A percentile compares a stretch with the other conserved stretches of the same genome.
These are phyloP conservation scores for Diaporthe batatas DNA, from an alignment of 2,329 filamentous ascomycete genomes.

Conservation along the genomic window DNA sequence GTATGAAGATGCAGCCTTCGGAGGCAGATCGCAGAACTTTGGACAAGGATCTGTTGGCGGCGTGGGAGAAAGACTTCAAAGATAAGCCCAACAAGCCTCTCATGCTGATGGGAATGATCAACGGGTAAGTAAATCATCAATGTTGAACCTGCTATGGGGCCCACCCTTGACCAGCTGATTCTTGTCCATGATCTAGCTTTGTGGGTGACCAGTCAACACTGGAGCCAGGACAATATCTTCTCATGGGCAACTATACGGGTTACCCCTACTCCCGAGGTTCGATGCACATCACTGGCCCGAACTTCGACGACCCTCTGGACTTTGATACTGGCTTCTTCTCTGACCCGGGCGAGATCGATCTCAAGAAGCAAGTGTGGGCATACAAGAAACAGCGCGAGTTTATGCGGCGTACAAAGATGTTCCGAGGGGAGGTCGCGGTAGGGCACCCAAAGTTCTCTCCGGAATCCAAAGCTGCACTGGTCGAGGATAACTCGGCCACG, in stretches of 20 bases:
- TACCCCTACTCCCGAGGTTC: constrained; percentile 72
- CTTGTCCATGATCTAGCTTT: constrained; percentile 41
- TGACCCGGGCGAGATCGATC: constrained; percentile 63
- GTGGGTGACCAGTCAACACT: constrained; percentile 52
- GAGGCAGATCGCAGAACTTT: constrained; percentile 64
- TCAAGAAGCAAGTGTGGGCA: constrained; percentile 70
- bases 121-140: constrained; percentile 41
- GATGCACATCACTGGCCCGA: constrained; percentile 67
- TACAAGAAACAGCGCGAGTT: constrained; percentile 76
- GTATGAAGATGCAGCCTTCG: constrained; percentile 66
- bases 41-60: constrained; percentile 61
- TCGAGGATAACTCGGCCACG: constrained; percentile 47
- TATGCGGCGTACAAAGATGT: constrained; percentile 66
- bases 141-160: not conserved
- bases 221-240: constrained; percentile 32
- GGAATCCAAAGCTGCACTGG: constrained; percentile 56
- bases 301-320: constrained; percentile 59
- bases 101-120: constrained; percentile 45
- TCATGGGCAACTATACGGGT: constrained; percentile 62
- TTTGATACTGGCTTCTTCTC: constrained; percentile 71
- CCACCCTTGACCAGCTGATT: not conserved
- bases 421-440: constrained; percentile 59
- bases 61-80: constrained; percentile 66
- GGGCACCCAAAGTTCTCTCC: constrained; percentile 60
- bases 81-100: constrained; percentile 46